phyloP scores from a whole-genome alignment of 2,329 filamentous ascomycete genomes.

The Ophiostoma ulmi region DNA sequence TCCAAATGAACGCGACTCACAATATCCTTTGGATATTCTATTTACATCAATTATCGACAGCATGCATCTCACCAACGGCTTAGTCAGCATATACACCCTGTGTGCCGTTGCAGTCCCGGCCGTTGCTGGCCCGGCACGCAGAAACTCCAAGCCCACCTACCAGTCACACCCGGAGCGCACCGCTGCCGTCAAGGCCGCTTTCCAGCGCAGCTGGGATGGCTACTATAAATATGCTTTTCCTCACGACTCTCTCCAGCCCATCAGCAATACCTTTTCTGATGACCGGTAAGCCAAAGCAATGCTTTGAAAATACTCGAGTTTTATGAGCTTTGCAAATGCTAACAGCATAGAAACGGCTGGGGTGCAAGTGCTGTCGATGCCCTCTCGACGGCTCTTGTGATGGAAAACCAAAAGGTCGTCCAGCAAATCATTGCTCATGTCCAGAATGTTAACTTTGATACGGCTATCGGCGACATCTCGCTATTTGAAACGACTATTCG shows the following conservation, averaged over 20 bases:
- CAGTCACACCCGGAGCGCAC: slow-evolving; percentile 42
- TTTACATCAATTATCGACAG: not conserved
- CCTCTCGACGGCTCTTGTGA: slow-evolving; percentile 71
- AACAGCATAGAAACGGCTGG: slow-evolving; percentile 64
- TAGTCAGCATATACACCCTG: slow-evolving; percentile 17
- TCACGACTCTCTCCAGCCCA: slow-evolving; percentile 67
- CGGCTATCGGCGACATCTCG: slow-evolving; percentile 58
- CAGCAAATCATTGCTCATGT: slow-evolving; percentile 67
- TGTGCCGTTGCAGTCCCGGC: slow-evolving; percentile 19
- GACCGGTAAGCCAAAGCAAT: slow-evolving; percentile 52
- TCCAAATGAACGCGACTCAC: not conserved
- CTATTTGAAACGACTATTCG: slow-evolving; percentile 89
- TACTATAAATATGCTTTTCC: slow-evolving; percentile 72
- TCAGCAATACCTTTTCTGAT: slow-evolving; percentile 60
- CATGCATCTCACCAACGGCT: slow-evolving; percentile 20
- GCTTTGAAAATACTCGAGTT: not conserved
- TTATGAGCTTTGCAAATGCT: not conserved
- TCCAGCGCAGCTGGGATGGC: slow-evolving; percentile 65
- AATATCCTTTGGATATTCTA: not conserved
- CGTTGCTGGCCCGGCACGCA: slow-evolving; percentile 19
- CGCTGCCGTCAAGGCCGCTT: slow-evolving; percentile 61
- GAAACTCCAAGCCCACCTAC: slow-evolving; percentile 27
- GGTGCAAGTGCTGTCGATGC: slow-evolving; percentile 78
- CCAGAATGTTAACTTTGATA: slow-evolving; percentile 63
- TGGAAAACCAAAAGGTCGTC: slow-evolving; percentile 64